A percentile compares a stretch with the other conserved stretches of the same genome.
phyloP scores from a whole-genome alignment of 306 rosid genomes.

The Dryas alaskensis region DNA sequence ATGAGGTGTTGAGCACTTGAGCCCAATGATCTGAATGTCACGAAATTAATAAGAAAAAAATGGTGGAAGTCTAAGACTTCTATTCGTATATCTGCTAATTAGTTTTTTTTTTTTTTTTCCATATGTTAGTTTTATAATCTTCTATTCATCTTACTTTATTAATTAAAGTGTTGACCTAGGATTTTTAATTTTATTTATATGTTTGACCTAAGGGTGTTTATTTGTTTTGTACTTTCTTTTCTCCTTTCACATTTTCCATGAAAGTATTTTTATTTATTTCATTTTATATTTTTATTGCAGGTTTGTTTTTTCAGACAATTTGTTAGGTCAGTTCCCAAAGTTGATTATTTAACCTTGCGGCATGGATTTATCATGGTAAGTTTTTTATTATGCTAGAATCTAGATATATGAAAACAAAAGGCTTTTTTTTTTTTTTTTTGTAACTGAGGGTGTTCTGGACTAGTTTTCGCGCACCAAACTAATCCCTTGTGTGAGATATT shows the following conservation, averaged over 20 bases:
- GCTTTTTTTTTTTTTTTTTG: too few species aligned
- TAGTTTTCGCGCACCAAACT: too few species aligned
- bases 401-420: too few species aligned
- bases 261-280: not conserved
- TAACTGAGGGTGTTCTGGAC: too few species aligned
- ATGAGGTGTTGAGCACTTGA: too few species aligned
- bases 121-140: not conserved
- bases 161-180: not conserved
- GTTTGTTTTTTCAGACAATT: conserved; percentile 82
- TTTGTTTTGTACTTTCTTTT: not conserved
- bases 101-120: not conserved
- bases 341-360: conserved; percentile 83
- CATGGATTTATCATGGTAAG: conserved; percentile 89
- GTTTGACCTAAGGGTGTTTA: not conserved
- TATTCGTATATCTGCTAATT: not conserved
- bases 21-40: not conserved
- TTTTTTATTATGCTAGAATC: not conserved
- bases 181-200: too few species aligned
- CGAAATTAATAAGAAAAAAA: not conserved
- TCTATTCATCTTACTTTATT: not conserved
- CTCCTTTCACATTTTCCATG: not conserved
- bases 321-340: conserved; percentile 85
- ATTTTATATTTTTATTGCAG: conserved; percentile 26
- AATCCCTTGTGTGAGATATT: not conserved
- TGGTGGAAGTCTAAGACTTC: not conserved